Conservation (phyloP, 371 early-diverging fungal species). For the Rhizopus arrhizus region DNA sequence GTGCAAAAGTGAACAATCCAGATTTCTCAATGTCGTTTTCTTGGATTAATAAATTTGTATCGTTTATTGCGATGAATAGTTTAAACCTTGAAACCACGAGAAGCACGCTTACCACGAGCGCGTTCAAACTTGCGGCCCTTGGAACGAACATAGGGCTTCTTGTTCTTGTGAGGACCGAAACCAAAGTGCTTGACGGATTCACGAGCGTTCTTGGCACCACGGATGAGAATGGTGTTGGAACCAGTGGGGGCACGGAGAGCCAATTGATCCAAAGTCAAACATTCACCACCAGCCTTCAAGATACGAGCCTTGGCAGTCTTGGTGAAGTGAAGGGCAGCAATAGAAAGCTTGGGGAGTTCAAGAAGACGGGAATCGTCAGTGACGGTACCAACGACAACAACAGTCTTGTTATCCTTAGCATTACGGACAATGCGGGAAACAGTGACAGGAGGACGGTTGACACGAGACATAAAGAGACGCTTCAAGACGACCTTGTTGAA, state of each 20-base stretch:
- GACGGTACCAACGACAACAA: conserved; percentile 93
- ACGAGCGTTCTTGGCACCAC: conserved; percentile 81
- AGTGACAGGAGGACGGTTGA: conserved; percentile 95
- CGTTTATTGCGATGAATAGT: not conserved
- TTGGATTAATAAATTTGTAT: no score
- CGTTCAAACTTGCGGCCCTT: conserved; percentile 98
- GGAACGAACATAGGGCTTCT: conserved; percentile 89
- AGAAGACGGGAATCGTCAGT: conserved; percentile 95
- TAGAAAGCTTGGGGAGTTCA: conserved; percentile 93
- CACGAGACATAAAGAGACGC: conserved; percentile 97
- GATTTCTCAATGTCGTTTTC: no score
- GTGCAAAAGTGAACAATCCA: no score
- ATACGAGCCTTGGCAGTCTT: conserved; percentile 91
- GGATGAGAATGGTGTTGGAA: conserved; percentile 92
- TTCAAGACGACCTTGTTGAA: conserved; percentile 98
- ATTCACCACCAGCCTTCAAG: conserved; percentile 94
- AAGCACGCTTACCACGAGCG: conserved; percentile 96
- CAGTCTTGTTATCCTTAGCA: conserved; percentile 79
- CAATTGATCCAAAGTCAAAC: conserved; percentile 94
- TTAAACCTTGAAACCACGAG: conserved; percentile 87
- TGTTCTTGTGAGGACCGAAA: conserved; percentile 69
- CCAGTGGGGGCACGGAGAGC: conserved; percentile 95
- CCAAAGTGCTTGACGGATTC: conserved; percentile 92
- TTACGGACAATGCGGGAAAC: conserved; percentile 84
- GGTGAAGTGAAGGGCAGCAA: conserved; percentile 95